Evolutionary conservation across 768 basidiomycete genomes (phyloP).

Genomic region (Suillus discolor): DNA sequence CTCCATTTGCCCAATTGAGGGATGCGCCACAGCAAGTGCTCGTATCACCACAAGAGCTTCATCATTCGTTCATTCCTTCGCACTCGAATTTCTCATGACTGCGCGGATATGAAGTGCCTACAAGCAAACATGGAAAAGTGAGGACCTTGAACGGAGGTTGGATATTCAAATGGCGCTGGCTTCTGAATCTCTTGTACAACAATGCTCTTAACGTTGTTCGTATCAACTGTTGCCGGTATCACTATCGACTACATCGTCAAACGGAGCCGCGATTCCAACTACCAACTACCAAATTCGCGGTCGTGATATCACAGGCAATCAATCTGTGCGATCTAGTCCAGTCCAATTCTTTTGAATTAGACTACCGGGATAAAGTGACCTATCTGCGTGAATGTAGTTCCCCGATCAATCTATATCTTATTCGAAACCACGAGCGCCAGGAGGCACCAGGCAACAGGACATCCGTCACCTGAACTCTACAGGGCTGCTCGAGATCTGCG

Average conservation of each 20-base stretch:
- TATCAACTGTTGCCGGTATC: background rate
- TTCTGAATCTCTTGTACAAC: background rate
- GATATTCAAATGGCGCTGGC: background rate
- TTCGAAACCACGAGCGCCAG: background rate
- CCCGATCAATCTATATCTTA: background rate
- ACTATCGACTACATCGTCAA: background rate
- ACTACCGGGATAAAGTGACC: background rate
- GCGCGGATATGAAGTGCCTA: slow-evolving; percentile 5
- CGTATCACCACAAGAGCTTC: no score
- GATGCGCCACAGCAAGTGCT: no score
- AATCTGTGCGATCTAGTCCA: background rate
- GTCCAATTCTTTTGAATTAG: background rate
- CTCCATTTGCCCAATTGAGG: background rate
- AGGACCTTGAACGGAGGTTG: background rate
- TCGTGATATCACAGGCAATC: background rate
- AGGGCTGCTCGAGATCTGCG: background rate
- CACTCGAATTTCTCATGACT: background rate
- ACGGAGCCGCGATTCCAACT: background rate
- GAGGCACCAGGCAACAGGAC: slow-evolving; percentile 1
- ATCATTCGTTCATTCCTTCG: background rate
- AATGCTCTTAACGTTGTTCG: background rate
- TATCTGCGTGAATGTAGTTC: background rate
- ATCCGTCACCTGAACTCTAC: background rate
- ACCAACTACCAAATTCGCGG: background rate
- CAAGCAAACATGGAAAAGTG: background rate